Evolutionary conservation across 176 grass and related monocot genomes (phyloP).

Genomic region (Alloteropsis semialata): DNA sequence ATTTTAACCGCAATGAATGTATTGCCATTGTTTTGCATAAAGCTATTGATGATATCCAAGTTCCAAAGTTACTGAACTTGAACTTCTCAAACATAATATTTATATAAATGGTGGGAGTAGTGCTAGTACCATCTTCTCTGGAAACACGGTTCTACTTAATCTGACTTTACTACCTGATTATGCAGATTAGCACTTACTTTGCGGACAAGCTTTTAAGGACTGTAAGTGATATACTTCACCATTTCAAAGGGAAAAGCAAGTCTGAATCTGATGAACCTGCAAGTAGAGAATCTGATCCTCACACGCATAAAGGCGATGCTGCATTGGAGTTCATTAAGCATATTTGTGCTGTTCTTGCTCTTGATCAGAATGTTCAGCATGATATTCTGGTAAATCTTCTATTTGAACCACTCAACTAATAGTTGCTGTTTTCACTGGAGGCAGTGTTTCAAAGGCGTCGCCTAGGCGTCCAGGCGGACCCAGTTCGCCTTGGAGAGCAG

Average conservation of each 20-base stretch:
- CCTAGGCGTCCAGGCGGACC: no score
- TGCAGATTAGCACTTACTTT: constrained; percentile 93
- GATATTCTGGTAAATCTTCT: constrained; percentile 80
- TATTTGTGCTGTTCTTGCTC: constrained; percentile 87
- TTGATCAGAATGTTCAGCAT: constrained; percentile 91
- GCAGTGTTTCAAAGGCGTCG: no score
- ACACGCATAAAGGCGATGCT: constrained; percentile 68
- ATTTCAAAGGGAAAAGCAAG: constrained; percentile 77
- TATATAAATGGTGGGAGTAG: constrained; percentile 6
- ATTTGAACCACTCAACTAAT: constrained; percentile 23
- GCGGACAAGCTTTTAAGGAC: constrained; percentile 85
- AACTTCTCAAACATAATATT: not conserved
- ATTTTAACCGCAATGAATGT: not conserved
- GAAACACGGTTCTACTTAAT: constrained; percentile 2
- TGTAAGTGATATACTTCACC: constrained; percentile 71
- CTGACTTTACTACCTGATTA: constrained; percentile 17
- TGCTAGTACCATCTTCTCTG: constrained; percentile 7
- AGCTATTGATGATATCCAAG: not conserved
- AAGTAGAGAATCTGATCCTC: constrained; percentile 40
- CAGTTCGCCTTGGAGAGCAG: no score
- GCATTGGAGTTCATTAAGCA: constrained; percentile 96
- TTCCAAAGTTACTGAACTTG: not conserved
- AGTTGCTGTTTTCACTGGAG: not conserved
- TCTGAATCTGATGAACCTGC: constrained; percentile 31
- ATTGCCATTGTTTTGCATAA: not conserved